These are phyloP conservation scores for Microstegium vimineum DNA, from an alignment of 176 grass and related monocot species.

Conservation along the genomic window DNA sequence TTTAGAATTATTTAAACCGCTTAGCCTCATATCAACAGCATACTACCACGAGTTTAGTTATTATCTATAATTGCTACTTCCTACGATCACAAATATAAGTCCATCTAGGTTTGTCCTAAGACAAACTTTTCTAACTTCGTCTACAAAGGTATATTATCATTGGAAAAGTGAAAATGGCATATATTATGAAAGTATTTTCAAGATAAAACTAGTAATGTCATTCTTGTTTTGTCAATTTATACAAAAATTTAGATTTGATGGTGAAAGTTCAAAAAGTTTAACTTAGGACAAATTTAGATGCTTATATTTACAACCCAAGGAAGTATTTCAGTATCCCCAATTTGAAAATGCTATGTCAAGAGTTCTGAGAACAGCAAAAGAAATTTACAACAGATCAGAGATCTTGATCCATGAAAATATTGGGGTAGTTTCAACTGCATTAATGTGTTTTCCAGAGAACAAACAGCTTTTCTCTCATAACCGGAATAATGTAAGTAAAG, in stretches of 20 bases:
- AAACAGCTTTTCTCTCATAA: neutral
- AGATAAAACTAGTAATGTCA: neutral
- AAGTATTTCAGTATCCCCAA: neutral
- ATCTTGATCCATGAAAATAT: neutral
- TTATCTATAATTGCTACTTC: neutral
- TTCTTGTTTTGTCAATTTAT: neutral
- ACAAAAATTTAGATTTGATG: neutral
- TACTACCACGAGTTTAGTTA: neutral
- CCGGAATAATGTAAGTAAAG: neutral
- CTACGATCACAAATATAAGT: neutral
- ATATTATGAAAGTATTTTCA: neutral
- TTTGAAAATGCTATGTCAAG: neutral
- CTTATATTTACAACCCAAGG: neutral
- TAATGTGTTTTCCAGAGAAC: neutral
- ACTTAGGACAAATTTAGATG: neutral
- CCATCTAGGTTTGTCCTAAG: neutral
- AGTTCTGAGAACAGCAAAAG: neutral
- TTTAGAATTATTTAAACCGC: neutral
- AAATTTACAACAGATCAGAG: neutral
- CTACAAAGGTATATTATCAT: neutral
- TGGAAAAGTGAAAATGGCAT: neutral
- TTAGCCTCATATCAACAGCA: neutral
- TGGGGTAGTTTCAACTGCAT: neutral
- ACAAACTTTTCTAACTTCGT: neutral
- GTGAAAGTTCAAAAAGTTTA: neutral